Evolutionary conservation across 1,139 yeast genomes (phyloP).

Genomic region (Yamadazyma siamensis): DNA sequence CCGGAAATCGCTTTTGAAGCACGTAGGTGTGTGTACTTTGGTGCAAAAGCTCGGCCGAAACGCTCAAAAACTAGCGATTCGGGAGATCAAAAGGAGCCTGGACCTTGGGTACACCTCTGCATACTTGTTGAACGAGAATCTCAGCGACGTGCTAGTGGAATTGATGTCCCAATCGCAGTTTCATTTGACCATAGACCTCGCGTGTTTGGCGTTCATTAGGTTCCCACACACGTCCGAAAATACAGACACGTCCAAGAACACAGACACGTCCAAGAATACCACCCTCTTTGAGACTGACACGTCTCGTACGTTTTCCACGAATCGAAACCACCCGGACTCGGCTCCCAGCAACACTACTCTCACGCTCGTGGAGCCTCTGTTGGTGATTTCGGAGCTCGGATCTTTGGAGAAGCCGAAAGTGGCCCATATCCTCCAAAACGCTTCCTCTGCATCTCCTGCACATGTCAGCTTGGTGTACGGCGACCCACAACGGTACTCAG

Average conservation of each 20-base stretch:
- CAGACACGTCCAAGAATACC: too few species aligned
- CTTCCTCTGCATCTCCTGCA: too few species aligned
- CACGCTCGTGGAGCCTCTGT: constrained; percentile 14
- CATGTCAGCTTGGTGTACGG: constrained; percentile 25
- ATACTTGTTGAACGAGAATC: neutral
- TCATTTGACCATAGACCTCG: neutral
- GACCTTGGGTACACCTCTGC: too few species aligned
- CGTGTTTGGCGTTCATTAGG: neutral
- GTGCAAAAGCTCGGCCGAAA: constrained; percentile 9
- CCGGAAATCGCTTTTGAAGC: constrained; percentile 13
- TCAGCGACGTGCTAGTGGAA: neutral
- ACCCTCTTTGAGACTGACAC: too few species aligned
- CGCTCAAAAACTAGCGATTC: constrained; percentile 11
- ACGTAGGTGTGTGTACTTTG: constrained; percentile 15
- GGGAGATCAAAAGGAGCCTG: constrained; percentile 10
- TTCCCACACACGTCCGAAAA: neutral
- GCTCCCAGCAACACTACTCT: neutral
- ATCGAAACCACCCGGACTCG: too few species aligned
- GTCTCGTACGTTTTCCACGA: too few species aligned
- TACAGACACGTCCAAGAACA: neutral
- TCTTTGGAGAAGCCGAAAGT: too few species aligned
- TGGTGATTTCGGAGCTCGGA: too few species aligned
- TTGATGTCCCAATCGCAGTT: neutral
- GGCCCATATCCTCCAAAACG: too few species aligned
- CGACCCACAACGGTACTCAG: constrained; percentile 27